Percentiles rank a stretch among this genome's conserved stretches.
phyloP scores from a whole-genome alignment of 257 asterid species.

The Penstemon barbatus region DNA sequence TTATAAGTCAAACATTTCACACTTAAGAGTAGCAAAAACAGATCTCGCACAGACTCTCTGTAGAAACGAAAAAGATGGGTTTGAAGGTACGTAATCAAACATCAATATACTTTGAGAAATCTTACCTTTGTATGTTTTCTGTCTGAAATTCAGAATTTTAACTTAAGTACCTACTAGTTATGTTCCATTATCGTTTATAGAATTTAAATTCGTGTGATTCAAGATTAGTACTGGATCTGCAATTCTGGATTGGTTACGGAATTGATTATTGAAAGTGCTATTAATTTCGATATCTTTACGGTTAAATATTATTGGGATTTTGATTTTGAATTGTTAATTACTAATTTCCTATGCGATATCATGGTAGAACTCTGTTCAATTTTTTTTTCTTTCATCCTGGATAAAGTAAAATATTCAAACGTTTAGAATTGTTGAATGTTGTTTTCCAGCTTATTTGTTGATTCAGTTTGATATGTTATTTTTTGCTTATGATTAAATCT shows the following conservation, averaged over 20 bases:
- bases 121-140: not conserved
- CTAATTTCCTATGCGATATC: not conserved
- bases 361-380: no score
- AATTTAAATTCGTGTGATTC: not conserved
- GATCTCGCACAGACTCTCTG: slow-evolving; percentile 6
- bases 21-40: not conserved
- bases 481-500: no score
- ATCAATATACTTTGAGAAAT: not conserved
- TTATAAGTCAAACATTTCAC: no score
- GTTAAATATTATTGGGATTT: not conserved
- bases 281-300: not conserved
- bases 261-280: not conserved
- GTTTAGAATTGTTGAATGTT: no score
- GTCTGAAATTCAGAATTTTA: not conserved
- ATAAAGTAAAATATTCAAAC: no score
- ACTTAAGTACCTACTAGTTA: no score
- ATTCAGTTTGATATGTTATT: no score
- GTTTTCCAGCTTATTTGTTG: no score
- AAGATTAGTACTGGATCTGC: slow-evolving; percentile 2
- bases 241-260: not conserved
- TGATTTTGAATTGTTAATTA: not conserved
- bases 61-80: slow-evolving; percentile 31
- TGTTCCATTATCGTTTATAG: not conserved
- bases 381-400: no score
- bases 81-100: slow-evolving; percentile 37